Percentiles rank a stretch among this genome's conserved stretches.
Evolutionary conservation across 345 rosid genomes (phyloP).

Genomic region (Eucalyptus erythrocorys): DNA sequence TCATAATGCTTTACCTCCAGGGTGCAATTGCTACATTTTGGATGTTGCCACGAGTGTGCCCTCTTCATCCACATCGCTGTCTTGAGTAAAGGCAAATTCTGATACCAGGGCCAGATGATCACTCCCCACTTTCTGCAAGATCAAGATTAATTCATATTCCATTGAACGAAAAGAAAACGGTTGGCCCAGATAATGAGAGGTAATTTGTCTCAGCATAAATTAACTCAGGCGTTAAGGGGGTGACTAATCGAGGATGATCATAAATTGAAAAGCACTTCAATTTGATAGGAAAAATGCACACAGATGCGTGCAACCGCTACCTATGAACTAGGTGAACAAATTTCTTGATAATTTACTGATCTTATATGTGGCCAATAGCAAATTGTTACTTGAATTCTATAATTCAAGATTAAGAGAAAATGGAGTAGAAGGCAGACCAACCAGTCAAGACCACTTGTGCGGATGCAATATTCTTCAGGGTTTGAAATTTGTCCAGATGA

Average conservation of each 20-base stretch:
- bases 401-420: background rate
- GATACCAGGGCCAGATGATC: slow-evolving; percentile 78
- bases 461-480: background rate
- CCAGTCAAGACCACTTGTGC: background rate
- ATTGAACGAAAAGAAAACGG: background rate
- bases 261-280: background rate
- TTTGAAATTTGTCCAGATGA: background rate
- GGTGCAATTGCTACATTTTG: background rate
- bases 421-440: background rate
- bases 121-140: slow-evolving; percentile 52
- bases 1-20: background rate
- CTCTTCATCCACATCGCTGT: background rate
- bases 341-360: background rate
- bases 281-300: background rate
- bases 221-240: background rate
- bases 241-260: background rate
- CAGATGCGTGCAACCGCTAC: background rate
- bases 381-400: background rate
- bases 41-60: background rate
- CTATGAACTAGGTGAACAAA: background rate
- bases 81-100: slow-evolving; percentile 36
- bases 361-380: background rate
- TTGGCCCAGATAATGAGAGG: background rate
- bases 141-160: background rate
- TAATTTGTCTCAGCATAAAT: background rate